phyloP scores from a whole-genome alignment of 306 rosid genomes.

The Sesbania bispinosa region DNA sequence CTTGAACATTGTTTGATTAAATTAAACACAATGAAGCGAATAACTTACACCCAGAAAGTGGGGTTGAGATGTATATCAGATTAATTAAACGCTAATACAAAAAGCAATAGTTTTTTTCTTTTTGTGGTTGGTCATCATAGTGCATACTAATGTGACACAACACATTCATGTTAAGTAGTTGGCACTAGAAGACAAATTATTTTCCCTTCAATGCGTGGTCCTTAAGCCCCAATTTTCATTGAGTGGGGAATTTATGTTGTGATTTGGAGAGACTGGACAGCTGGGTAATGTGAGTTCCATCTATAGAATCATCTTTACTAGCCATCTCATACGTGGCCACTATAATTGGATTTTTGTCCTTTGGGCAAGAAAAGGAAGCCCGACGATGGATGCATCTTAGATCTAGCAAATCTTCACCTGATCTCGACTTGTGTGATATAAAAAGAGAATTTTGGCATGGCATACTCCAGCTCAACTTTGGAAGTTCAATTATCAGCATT shows the following conservation, averaged over 20 bases:
- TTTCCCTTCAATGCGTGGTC: constrained; percentile 18
- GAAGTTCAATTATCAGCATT: not conserved
- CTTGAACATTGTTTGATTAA: not conserved
- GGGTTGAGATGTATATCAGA: too few species aligned
- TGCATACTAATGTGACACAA: constrained; percentile 6
- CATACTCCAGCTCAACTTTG: not conserved
- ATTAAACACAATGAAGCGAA: not conserved
- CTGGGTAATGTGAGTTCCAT: constrained; percentile 5
- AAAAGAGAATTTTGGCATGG: not conserved
- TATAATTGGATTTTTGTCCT: not conserved
- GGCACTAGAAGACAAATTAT: not conserved
- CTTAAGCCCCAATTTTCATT: not conserved
- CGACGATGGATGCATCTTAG: not conserved
- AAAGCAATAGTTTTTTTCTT: too few species aligned
- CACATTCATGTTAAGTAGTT: constrained; percentile 2
- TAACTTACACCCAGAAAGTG: too few species aligned
- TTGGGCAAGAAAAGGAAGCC: not conserved
- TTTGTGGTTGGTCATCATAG: not conserved
- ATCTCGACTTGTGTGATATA: not conserved
- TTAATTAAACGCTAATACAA: too few species aligned
- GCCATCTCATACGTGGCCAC: not conserved
- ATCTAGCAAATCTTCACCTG: not conserved
- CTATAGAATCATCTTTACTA: not conserved
- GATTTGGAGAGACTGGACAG: constrained; percentile 23
- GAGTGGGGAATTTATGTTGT: constrained; percentile 23